These are phyloP conservation scores for Chrysanthemum makinoi DNA, from an alignment of 129 eudicot genomes.

Conservation along the genomic window DNA sequence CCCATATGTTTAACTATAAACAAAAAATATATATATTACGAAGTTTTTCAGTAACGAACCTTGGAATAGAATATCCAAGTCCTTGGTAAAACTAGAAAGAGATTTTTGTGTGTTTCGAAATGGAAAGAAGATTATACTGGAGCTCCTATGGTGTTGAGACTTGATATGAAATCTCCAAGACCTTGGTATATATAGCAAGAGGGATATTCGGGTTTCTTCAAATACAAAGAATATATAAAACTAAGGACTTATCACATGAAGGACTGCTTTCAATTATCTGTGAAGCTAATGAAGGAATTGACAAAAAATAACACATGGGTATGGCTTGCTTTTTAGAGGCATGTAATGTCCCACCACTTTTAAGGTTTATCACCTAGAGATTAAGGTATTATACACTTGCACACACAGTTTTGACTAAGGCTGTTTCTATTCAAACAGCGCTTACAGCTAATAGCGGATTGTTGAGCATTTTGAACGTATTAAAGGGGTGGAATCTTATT, in stretches of 20 bases:
- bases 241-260: conserved; percentile 30
- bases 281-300: conserved; percentile 17
- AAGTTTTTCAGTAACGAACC: neutral
- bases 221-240: conserved; percentile 18
- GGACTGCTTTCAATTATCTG: conserved; percentile 18
- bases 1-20: conserved; percentile 31
- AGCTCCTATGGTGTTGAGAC: conserved; percentile 19
- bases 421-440: conserved; percentile 20
- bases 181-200: conserved; percentile 28
- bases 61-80: conserved; percentile 3
- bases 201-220: conserved; percentile 9
- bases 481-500: conserved; percentile 28
- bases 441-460: conserved; percentile 13
- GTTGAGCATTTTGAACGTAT: conserved; percentile 17
- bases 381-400: conserved; percentile 19
- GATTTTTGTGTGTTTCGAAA: conserved; percentile 19
- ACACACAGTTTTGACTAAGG: conserved; percentile 31
- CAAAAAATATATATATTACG: neutral
- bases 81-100: neutral
- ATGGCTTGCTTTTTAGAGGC: conserved; percentile 38
- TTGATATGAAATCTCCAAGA: conserved; percentile 18
- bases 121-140: conserved; percentile 22
- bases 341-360: conserved; percentile 35
- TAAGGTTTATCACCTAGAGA: conserved; percentile 24
- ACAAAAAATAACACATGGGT: conserved; percentile 42